Evolutionary conservation across 2,329 filamentous ascomycete species (phyloP).

Genomic region (Microdochium bolleyi): DNA sequence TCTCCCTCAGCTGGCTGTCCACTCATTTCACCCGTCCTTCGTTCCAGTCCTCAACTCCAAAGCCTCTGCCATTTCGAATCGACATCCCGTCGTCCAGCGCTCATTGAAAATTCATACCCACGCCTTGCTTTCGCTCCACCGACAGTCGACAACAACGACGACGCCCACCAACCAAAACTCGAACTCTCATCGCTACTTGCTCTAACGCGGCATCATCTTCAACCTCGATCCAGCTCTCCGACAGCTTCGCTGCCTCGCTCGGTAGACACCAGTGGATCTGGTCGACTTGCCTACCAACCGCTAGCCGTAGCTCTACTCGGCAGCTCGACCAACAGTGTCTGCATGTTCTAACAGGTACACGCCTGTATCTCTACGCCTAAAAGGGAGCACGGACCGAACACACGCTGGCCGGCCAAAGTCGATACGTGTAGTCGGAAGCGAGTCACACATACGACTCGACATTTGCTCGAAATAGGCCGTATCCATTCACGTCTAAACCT

Average conservation of each 20-base stretch:
- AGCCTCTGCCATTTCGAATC: background rate
- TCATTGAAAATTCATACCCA: background rate
- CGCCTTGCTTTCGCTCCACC: background rate
- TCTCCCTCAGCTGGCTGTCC: constrained; percentile 1
- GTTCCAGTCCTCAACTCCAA: background rate
- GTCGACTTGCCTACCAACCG: background rate
- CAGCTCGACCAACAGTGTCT: too few relatives aligned
- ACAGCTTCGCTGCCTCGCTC: background rate
- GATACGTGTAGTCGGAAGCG: too few relatives aligned
- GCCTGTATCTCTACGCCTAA: too few relatives aligned
- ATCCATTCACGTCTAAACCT: too few relatives aligned
- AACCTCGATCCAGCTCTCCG: background rate
- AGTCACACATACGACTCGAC: background rate
- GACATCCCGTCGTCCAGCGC: background rate
- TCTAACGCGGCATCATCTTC: background rate
- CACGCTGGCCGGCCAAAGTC: too few relatives aligned
- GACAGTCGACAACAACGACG: background rate
- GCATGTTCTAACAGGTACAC: too few relatives aligned
- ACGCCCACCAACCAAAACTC: background rate
- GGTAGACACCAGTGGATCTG: background rate
- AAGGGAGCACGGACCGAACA: too few relatives aligned
- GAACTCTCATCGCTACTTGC: background rate
- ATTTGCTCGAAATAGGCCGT: background rate
- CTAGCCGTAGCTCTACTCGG: too few relatives aligned
- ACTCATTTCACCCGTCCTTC: background rate